phyloP scores from a whole-genome alignment of 345 rosid species.

The Cochlearia excelsa region DNA sequence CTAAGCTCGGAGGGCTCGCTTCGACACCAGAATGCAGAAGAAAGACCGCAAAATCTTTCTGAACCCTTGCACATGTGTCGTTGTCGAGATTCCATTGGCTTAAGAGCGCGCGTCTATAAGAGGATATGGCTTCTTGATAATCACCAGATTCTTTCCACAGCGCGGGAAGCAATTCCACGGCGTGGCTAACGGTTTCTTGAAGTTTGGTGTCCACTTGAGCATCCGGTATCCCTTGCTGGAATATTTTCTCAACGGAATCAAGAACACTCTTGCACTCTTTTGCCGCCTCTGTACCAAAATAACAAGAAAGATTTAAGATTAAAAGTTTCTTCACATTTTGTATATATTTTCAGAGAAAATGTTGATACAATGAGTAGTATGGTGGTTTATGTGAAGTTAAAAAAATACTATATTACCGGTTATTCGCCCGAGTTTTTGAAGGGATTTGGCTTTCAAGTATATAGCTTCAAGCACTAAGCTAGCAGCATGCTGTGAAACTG shows the following conservation, averaged over 20 bases:
- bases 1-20: conserved; percentile 76
- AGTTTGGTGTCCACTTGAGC: conserved; percentile 69
- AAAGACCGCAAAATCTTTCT: conserved; percentile 80
- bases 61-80: conserved; percentile 75
- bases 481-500: conserved; percentile 75
- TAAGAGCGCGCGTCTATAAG: conserved; percentile 84
- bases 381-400: too few species aligned
- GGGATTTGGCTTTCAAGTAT: conserved; percentile 86
- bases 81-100: conserved; percentile 84
- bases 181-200: conserved; percentile 80
- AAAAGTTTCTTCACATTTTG: too few species aligned
- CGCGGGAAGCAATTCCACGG: conserved; percentile 88
- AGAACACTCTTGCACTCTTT: conserved; percentile 77
- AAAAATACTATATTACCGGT: conserved; percentile 43
- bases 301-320: not conserved
- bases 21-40: conserved; percentile 83
- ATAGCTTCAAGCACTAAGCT: conserved; percentile 85
- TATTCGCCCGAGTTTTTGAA: conserved; percentile 79
- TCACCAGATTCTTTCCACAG: conserved; percentile 76
- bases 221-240: conserved; percentile 76
- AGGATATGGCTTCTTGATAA: conserved; percentile 58
- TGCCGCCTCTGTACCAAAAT: conserved; percentile 70
- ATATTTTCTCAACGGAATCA: conserved; percentile 82
- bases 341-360: too few species aligned
- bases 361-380: too few species aligned